These are phyloP conservation scores for Metarhizium guizhouense DNA, from an alignment of 2,329 filamentous ascomycete species.

Conservation along the genomic window DNA sequence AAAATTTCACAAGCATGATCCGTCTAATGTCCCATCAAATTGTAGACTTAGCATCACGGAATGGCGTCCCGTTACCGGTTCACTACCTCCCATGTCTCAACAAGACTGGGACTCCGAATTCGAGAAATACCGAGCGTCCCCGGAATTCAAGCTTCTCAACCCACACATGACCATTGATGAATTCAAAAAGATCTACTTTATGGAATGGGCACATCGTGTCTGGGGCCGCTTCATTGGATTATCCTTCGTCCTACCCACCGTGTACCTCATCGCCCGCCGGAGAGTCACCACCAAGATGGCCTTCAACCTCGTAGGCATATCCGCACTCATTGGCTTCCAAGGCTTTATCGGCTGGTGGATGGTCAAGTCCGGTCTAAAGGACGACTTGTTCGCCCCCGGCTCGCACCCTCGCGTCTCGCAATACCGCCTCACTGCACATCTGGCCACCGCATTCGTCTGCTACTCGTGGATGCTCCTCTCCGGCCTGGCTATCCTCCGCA, in stretches of 20 bases:
- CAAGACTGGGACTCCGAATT: constrained; percentile 91
- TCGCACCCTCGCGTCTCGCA: constrained; percentile 89
- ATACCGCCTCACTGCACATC: constrained; percentile 83
- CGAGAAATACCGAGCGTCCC: constrained; percentile 81
- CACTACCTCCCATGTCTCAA: constrained; percentile 68
- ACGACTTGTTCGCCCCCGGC: constrained; percentile 87
- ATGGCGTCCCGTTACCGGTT: constrained; percentile 95
- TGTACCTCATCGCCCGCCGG: constrained; percentile 78
- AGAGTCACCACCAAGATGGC: constrained; percentile 74
- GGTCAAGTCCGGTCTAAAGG: constrained; percentile 93
- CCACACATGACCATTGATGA: constrained; percentile 85
- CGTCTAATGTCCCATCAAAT: background rate
- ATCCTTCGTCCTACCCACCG: constrained; percentile 77
- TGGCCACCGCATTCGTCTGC: constrained; percentile 84
- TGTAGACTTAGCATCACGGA: constrained; percentile 89
- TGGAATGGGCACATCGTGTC: constrained; percentile 95
- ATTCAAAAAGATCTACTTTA: constrained; percentile 98
- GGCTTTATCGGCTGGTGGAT: constrained; percentile 99
- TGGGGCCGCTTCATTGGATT: constrained; percentile 91
- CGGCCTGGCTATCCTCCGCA: constrained; percentile 74
- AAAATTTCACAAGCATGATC: background rate
- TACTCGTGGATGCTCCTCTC: constrained; percentile 93
- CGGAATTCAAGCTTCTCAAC: constrained; percentile 88
- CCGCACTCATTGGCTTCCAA: constrained; percentile 85
- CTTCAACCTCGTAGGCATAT: constrained; percentile 69